Evolutionary conservation across 2,329 filamentous ascomycete genomes (phyloP).

Genomic region (Trichoderma polysporum): DNA sequence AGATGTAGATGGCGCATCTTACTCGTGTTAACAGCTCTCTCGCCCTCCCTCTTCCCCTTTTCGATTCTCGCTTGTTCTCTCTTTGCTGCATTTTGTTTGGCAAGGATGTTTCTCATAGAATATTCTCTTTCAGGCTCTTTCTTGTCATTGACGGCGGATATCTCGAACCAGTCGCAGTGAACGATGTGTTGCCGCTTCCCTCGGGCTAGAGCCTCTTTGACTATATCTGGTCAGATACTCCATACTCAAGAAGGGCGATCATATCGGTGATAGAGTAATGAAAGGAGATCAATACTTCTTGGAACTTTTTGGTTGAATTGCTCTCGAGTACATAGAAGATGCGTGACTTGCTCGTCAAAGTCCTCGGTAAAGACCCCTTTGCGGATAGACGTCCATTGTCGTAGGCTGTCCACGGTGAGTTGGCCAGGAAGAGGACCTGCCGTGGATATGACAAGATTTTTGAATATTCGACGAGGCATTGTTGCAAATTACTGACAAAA

Average conservation of each 20-base stretch:
- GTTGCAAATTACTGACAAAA: background rate
- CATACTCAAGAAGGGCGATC: background rate
- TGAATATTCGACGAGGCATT: slow-evolving; percentile 48
- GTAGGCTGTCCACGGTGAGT: slow-evolving; percentile 55
- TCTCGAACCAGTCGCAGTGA: slow-evolving; percentile 53
- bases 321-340: slow-evolving; percentile 66
- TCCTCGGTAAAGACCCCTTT: slow-evolving; percentile 57
- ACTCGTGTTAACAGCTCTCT: slow-evolving; percentile 52
- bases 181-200: slow-evolving; percentile 44
- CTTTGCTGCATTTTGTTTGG: slow-evolving; percentile 32
- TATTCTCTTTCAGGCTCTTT: slow-evolving; percentile 39
- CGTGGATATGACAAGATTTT: slow-evolving; percentile 53
- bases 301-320: slow-evolving; percentile 53
- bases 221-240: slow-evolving; percentile 24
- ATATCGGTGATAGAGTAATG: background rate
- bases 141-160: slow-evolving; percentile 40
- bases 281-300: slow-evolving; percentile 33
- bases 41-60: slow-evolving; percentile 40
- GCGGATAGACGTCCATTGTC: slow-evolving; percentile 63
- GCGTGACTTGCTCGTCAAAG: slow-evolving; percentile 61
- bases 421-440: slow-evolving; percentile 57
- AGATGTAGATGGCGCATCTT: slow-evolving; percentile 27
- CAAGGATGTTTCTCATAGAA: slow-evolving; percentile 39
- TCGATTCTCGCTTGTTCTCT: slow-evolving; percentile 37
- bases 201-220: slow-evolving; percentile 40